Conservation (phyloP, 352 stramenopile species). For the Globisporangium parvum region DNA sequence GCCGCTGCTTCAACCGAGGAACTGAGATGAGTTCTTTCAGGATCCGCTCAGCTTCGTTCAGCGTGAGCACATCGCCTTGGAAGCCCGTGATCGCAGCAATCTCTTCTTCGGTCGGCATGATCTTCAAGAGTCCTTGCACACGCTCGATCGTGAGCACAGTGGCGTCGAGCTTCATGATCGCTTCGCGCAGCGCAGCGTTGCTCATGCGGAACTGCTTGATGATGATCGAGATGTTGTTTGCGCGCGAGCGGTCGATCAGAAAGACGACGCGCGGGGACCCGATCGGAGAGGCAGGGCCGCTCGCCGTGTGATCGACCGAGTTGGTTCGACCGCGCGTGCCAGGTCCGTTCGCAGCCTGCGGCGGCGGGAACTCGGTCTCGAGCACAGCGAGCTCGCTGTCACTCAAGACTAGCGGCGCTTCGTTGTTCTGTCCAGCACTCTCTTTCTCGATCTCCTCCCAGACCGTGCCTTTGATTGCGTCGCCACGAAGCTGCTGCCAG, state of each 20-base stretch:
- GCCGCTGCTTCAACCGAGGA: constrained; percentile 54
- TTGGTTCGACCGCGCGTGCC: constrained; percentile 26
- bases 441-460: constrained; percentile 74
- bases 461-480: constrained; percentile 64
- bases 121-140: constrained; percentile 79
- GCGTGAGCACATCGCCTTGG: constrained; percentile 44
- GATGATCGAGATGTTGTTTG: constrained; percentile 95
- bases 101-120: constrained; percentile 87
- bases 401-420: constrained; percentile 34
- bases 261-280: constrained; percentile 61
- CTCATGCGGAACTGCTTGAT: constrained; percentile 94
- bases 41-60: constrained; percentile 74
- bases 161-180: constrained; percentile 79
- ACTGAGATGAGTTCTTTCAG: constrained; percentile 78
- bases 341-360: constrained; percentile 28
- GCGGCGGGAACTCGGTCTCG: constrained; percentile 60
- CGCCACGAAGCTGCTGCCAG: constrained; percentile 61
- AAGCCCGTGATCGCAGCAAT: constrained; percentile 62
- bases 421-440: constrained; percentile 44
- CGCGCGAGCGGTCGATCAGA: constrained; percentile 59
- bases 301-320: constrained; percentile 32
- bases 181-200: constrained; percentile 67
- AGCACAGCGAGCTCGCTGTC: constrained; percentile 44
- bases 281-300: constrained; percentile 37
- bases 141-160: constrained; percentile 76